Evolutionary conservation across 768 basidiomycete genomes (phyloP).

Genomic region (Rubroboletus pulcherrimus): DNA sequence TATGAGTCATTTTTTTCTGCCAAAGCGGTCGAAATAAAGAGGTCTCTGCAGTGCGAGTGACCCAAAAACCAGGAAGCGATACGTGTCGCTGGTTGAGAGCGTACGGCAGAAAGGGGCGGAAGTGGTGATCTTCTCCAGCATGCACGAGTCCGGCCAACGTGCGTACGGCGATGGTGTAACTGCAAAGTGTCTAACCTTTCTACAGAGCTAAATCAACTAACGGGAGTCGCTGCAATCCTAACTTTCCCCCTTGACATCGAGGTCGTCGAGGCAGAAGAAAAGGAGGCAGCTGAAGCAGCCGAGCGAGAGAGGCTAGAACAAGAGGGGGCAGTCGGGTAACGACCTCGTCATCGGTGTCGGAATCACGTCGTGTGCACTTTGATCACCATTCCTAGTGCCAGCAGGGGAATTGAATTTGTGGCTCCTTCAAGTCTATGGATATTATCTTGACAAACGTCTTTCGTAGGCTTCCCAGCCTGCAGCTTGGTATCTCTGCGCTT

Average conservation of each 20-base stretch:
- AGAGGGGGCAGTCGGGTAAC: conserved; percentile 5
- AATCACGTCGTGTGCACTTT: not conserved
- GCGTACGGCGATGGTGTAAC: conserved; percentile 29
- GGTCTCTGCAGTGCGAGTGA: conserved; percentile 64
- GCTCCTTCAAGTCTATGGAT: not conserved
- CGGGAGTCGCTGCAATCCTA: conserved; percentile 91
- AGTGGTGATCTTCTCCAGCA: conserved; percentile 95
- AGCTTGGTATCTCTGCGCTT: conserved; percentile 79
- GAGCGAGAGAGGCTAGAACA: conserved; percentile 14
- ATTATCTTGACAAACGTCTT: conserved; percentile 38
- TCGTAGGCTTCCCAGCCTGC: conserved; percentile 94
- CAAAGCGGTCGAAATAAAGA: not conserved
- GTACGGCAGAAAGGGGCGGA: conserved; percentile 88
- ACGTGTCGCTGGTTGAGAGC: conserved; percentile 83
- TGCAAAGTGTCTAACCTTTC: not conserved
- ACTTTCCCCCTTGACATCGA: conserved; percentile 96
- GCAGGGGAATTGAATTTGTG: not conserved
- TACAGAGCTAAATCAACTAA: conserved; percentile 91
- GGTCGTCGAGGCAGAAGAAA: conserved; percentile 90
- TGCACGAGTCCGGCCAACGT: conserved; percentile 99
- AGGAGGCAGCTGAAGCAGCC: conserved; percentile 56
- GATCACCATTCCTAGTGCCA: not conserved
- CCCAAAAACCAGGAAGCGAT: conserved; percentile 71
- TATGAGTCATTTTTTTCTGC: conserved; percentile 29
- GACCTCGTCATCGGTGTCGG: not conserved